Percentiles rank a stretch among this genome's conserved stretches.
These are phyloP conservation scores for Claviceps sorghi DNA, from an alignment of 2,329 filamentous ascomycete species.

Conservation along the genomic window DNA sequence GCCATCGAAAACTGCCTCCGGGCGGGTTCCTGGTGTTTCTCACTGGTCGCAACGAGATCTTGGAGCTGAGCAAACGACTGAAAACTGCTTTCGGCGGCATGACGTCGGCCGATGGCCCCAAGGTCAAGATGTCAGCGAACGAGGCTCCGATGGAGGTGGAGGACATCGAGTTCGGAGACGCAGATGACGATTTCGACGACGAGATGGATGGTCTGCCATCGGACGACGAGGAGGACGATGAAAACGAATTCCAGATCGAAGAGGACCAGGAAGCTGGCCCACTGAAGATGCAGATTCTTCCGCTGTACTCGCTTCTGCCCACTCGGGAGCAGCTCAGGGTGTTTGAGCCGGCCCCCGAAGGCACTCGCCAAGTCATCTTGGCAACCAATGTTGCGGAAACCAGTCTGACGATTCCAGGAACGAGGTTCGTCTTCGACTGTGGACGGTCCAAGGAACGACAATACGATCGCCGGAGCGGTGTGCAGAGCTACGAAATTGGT, in stretches of 20 bases:
- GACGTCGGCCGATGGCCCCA: conserved; percentile 42
- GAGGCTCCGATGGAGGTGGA: conserved; percentile 73
- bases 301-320: conserved; percentile 82
- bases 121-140: conserved; percentile 59
- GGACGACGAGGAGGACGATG: conserved; percentile 41
- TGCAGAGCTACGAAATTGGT: conserved; percentile 87
- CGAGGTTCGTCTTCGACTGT: conserved; percentile 90
- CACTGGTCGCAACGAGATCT: conserved; percentile 86
- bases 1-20: conserved; percentile 77
- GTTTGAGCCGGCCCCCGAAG: conserved; percentile 72
- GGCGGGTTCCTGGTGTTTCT: conserved; percentile 90
- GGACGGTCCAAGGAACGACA: conserved; percentile 84
- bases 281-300: conserved; percentile 72
- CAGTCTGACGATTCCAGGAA: conserved; percentile 88
- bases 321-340: conserved; percentile 83
- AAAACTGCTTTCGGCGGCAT: conserved; percentile 51
- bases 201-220: conserved; percentile 46
- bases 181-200: conserved; percentile 47
- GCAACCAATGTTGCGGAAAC: conserved; percentile 97
- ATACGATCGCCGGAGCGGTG: conserved; percentile 75
- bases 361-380: conserved; percentile 70
- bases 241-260: conserved; percentile 52
- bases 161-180: conserved; percentile 67
- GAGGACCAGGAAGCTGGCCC: conserved; percentile 45
- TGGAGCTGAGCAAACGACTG: conserved; percentile 63